Evolutionary conservation across 768 basidiomycete species (phyloP).

Genomic region (Podaxis rugospora): DNA sequence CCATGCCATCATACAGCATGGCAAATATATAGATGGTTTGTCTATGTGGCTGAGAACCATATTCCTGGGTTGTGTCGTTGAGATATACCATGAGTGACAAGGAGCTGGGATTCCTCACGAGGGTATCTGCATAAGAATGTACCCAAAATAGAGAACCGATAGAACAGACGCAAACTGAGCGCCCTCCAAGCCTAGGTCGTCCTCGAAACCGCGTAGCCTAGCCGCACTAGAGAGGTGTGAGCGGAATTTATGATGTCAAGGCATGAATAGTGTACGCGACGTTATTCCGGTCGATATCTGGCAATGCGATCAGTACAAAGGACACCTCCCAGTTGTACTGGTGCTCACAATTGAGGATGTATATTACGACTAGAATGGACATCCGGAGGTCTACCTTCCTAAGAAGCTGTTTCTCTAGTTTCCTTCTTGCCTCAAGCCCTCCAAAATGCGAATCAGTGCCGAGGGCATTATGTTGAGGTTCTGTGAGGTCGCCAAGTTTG

Average conservation of each 20-base stretch:
- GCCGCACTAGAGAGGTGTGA: slow-evolving; percentile 42
- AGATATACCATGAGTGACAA: background rate
- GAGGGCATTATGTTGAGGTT: slow-evolving; percentile 13
- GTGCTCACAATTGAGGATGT: slow-evolving; percentile 38
- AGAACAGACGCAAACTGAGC: slow-evolving; percentile 58
- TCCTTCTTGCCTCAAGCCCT: slow-evolving; percentile 20
- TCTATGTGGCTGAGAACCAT: slow-evolving; percentile 64
- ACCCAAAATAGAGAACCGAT: slow-evolving; percentile 62
- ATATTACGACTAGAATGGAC: slow-evolving; percentile 43
- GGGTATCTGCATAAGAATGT: slow-evolving; percentile 69
- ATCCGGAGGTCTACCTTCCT: slow-evolving; percentile 48
- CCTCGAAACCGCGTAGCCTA: slow-evolving; percentile 60
- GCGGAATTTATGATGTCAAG: background rate
- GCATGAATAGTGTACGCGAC: slow-evolving; percentile 37
- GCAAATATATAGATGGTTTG: slow-evolving; percentile 60
- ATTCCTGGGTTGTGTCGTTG: slow-evolving; percentile 40
- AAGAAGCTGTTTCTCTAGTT: slow-evolving; percentile 33
- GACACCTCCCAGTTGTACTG: background rate
- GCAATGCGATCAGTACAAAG: background rate
- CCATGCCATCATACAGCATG: slow-evolving; percentile 63
- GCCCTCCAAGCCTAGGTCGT: slow-evolving; percentile 52
- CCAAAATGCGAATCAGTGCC: slow-evolving; percentile 23
- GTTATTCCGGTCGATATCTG: slow-evolving; percentile 72
- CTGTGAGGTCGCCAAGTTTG: background rate
- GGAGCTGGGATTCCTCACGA: slow-evolving; percentile 35